Evolutionary conservation across 116 monocot genomes (phyloP), one percentile per base, ranked within the genome.

Genomic region (Thalassia testudinum): DNA sequence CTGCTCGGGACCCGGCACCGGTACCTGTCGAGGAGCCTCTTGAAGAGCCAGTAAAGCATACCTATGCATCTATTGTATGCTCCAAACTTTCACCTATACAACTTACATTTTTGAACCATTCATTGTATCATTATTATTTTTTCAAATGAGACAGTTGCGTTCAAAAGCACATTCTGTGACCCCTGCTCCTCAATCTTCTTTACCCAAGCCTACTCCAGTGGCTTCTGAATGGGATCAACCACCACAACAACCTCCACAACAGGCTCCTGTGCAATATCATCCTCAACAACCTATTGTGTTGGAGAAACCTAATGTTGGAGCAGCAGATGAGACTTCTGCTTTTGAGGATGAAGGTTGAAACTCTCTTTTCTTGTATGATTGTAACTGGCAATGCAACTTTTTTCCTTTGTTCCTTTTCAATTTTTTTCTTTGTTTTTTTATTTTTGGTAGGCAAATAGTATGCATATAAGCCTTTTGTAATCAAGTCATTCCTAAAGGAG

Each of bases 11-110:
- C 6, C 57, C 52, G 47, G 64, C 64, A 47, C 47, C 67, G 63
- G 26, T 50, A 18, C 53, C 45, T 58, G 58, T 54, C 18, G 80
- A 80, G 28, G 79, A 82, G 56, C 62, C 73, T 20, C 43, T 65
- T 30, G 66, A 44, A 43, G 91, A 81, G 38, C 66, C 70, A 16
- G 53, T 58, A 28, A 91, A 85, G 69, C 81, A 71, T 38, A 85
- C 85, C 23, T 91, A 91, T 76, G 91, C 91, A 14, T 91, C 91
- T 40, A 79, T 91, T 28, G 85, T 91, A 76, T 29, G 59, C 66
- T n/a, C 27, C 10, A 10, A 34, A 34, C 10, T 3, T 34, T 34
- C 10, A 3, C 6, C 10, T 18, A 27, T 26, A 60, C 6, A 14
- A 24, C 24, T 23, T 24, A 1, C 8, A 7, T 2, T 49, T 24